phyloP scores from a whole-genome alignment of 2,329 filamentous ascomycete genomes.

The Diaporthe sp. region DNA sequence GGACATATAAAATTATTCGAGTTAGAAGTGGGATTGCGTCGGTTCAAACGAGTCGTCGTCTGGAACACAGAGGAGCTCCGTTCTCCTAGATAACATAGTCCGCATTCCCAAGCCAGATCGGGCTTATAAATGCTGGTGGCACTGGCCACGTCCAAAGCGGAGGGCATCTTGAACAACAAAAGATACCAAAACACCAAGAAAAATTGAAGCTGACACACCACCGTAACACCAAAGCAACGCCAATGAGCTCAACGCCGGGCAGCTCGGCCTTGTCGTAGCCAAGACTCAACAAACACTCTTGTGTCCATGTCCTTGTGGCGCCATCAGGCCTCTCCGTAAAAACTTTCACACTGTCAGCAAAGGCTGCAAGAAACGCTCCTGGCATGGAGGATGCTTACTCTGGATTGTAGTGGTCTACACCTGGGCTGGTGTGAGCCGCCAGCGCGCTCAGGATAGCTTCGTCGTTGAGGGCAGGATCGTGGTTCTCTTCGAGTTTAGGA shows the following conservation, averaged over 20 bases:
- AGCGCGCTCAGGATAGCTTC: slow-evolving; percentile 63
- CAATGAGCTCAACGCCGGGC: slow-evolving; percentile 18
- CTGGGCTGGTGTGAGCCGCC: slow-evolving; percentile 58
- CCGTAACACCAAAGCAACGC: slow-evolving; percentile 35
- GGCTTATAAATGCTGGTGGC: not conserved
- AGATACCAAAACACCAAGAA: slow-evolving; percentile 36
- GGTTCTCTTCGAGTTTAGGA: slow-evolving; percentile 54
- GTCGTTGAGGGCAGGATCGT: slow-evolving; percentile 58
- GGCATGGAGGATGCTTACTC: slow-evolving; percentile 54
- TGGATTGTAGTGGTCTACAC: slow-evolving; percentile 56
- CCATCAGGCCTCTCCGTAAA: slow-evolving; percentile 39
- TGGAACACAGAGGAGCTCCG: not conserved
- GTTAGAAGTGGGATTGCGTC: slow-evolving; percentile 3
- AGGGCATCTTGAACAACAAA: not conserved
- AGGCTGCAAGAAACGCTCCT: not conserved
- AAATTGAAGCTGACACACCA: slow-evolving; percentile 13
- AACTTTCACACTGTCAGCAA: slow-evolving; percentile 30
- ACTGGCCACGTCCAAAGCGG: not conserved
- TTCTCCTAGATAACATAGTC: not conserved
- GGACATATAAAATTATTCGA: slow-evolving; percentile 3
- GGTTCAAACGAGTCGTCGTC: not conserved
- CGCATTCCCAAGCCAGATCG: slow-evolving; percentile 3
- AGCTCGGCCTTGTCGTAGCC: not conserved
- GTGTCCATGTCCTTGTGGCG: not conserved
- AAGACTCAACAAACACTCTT: not conserved